A percentile compares a stretch with the other conserved stretches of the same genome.
phyloP scores from a whole-genome alignment of 2,329 filamentous ascomycete species.

The Hawksworthiomyces lignivorus region DNA sequence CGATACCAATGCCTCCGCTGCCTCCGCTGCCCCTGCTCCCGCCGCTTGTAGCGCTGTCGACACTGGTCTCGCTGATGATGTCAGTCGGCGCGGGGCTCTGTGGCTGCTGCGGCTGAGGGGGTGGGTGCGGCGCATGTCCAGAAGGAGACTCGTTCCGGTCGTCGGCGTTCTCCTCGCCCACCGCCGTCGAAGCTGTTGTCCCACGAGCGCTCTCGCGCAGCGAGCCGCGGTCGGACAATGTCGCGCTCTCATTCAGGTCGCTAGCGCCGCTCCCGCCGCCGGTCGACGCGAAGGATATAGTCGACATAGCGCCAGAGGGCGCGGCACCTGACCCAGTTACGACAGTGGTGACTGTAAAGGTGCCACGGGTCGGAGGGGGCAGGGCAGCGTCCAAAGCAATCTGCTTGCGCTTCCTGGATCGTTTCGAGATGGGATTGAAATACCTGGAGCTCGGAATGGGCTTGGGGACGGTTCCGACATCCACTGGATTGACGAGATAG shows the following conservation, averaged over 20 bases:
- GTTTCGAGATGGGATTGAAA: constrained; percentile 75
- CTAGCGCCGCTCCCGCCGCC: constrained; percentile 15
- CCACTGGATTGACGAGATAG: constrained; percentile 71
- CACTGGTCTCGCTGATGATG: constrained; percentile 60
- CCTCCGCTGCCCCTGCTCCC: constrained; percentile 41
- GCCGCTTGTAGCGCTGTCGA: constrained; percentile 60
- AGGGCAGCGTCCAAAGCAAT: no score
- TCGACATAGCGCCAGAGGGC: constrained; percentile 5
- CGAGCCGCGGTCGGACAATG: constrained; percentile 29
- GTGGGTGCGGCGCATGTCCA: neutral
- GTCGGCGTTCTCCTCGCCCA: constrained; percentile 34
- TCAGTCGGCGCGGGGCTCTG: constrained; percentile 41
- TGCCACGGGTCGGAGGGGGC: no score
- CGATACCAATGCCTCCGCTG: neutral
- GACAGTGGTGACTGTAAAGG: no score
- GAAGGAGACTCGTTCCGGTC: constrained; percentile 21
- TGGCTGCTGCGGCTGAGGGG: neutral
- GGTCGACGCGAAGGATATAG: constrained; percentile 17
- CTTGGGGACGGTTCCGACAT: constrained; percentile 66
- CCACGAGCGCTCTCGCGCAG: constrained; percentile 13
- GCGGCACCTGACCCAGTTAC: no score
- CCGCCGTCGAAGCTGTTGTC: neutral
- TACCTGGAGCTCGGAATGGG: constrained; percentile 79
- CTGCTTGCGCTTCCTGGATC: constrained; percentile 54
- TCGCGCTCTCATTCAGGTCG: constrained; percentile 28